These are phyloP conservation scores for Lippia alba DNA, from an alignment of 305 asterid species.

Conservation along the genomic window DNA sequence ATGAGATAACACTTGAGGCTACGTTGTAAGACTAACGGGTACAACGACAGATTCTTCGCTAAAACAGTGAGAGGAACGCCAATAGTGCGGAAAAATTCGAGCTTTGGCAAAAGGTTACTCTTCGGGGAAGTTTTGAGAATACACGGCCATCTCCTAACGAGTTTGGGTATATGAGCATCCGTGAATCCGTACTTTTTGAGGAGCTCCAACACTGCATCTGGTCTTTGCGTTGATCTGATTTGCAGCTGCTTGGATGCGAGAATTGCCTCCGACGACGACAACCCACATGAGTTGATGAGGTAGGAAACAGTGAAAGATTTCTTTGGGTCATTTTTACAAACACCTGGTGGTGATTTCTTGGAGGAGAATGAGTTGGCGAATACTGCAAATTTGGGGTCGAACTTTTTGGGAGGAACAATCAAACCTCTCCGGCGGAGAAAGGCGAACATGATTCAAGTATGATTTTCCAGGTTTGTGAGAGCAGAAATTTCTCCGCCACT, in stretches of 20 bases:
- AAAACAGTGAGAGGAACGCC: conserved; percentile 28
- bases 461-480: too few species aligned
- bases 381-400: neutral
- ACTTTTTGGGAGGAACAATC: conserved; percentile 10
- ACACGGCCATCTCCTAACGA: neutral
- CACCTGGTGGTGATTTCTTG: neutral
- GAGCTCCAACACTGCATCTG: conserved; percentile 31
- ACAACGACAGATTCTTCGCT: neutral
- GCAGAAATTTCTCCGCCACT: too few species aligned
- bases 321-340: neutral
- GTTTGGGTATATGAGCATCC: too few species aligned
- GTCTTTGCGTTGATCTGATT: conserved; percentile 23
- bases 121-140: conserved; percentile 28
- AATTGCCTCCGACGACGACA: conserved; percentile 37
- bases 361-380: conserved; percentile 7
- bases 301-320: conserved; percentile 34
- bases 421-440: neutral
- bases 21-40: conserved; percentile 12
- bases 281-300: conserved; percentile 41
- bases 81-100: conserved; percentile 39
- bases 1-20: conserved; percentile 27
- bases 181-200: conserved; percentile 36
- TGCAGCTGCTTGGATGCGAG: conserved; percentile 33
- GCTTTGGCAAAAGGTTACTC: conserved; percentile 44
- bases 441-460: conserved; percentile 19